Evolutionary conservation across 2,329 filamentous ascomycete genomes (phyloP).

Genomic region (Chaetoscypha palmicola): DNA sequence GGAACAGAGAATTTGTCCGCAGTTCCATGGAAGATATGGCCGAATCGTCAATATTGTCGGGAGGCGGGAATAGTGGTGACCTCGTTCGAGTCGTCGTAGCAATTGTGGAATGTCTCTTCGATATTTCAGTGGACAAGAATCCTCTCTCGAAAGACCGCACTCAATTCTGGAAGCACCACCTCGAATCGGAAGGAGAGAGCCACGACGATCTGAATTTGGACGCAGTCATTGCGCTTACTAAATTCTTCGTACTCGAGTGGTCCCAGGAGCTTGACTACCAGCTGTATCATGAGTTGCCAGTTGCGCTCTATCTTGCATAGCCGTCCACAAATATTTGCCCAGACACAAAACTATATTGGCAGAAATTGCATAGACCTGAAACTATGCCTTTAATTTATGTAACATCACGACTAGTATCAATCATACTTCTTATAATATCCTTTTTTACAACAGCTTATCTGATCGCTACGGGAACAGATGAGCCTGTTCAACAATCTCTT

Average conservation of each 20-base stretch:
- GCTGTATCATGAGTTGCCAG: conserved; percentile 31
- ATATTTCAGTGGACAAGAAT: background rate
- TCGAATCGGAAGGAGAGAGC: too few species aligned
- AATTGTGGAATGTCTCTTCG: conserved; percentile 13
- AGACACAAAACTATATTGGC: too few species aligned
- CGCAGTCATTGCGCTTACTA: conserved; percentile 25
- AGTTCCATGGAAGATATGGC: conserved; percentile 29
- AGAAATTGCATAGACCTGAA: too few species aligned
- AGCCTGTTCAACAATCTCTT: too few species aligned
- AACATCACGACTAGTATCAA: too few species aligned
- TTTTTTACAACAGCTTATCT: too few species aligned
- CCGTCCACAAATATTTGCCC: too few species aligned
- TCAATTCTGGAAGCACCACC: background rate
- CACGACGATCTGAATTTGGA: background rate
- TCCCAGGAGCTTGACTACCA: conserved; percentile 33
- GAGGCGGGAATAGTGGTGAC: conserved; percentile 30
- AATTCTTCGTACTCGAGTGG: conserved; percentile 32
- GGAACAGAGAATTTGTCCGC: conserved; percentile 26
- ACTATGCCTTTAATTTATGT: too few species aligned
- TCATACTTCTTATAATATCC: too few species aligned
- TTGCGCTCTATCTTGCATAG: background rate
- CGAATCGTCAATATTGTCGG: conserved; percentile 27
- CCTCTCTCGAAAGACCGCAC: background rate
- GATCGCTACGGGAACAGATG: too few species aligned
- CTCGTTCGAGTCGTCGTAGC: conserved; percentile 29